phyloP scores from a whole-genome alignment of 257 asterid genomes.

The Gynochthodes officinalis region DNA sequence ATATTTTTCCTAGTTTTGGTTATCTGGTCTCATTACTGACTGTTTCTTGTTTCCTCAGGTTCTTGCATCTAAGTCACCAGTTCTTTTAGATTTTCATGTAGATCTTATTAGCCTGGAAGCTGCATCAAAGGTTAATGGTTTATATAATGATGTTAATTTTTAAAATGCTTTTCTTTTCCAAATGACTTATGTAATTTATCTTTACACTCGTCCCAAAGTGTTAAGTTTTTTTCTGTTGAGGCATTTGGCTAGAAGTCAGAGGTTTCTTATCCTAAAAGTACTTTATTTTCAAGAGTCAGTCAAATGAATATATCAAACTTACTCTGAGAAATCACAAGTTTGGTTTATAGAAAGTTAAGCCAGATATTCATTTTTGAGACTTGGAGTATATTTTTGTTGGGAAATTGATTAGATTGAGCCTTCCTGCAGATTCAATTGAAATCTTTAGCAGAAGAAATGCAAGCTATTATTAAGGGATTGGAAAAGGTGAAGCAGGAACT shows the following conservation, averaged over 20 bases:
- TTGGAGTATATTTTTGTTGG: not conserved
- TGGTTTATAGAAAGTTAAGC: not conserved
- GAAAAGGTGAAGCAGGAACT: slow-evolving; percentile 94
- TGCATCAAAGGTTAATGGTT: slow-evolving; percentile 71
- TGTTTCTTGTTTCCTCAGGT: slow-evolving; percentile 46
- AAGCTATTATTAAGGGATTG: slow-evolving; percentile 92
- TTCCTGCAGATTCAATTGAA: slow-evolving; percentile 84
- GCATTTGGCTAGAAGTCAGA: not conserved
- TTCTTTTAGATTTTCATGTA: slow-evolving; percentile 64
- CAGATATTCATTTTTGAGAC: not conserved
- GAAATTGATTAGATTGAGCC: slow-evolving; percentile 4
- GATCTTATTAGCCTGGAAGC: slow-evolving; percentile 86
- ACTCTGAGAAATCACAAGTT: not conserved
- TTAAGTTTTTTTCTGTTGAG: not conserved
- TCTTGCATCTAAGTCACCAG: slow-evolving; percentile 70
- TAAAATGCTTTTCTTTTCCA: not conserved
- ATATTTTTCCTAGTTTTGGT: slow-evolving; percentile 6
- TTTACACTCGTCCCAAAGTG: not conserved
- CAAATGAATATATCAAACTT: not conserved
- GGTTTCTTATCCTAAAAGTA: not conserved
- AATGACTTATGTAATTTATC: too few relatives aligned
- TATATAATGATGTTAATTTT: slow-evolving; percentile 19
- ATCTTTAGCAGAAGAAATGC: slow-evolving; percentile 99
- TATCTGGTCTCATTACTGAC: slow-evolving; percentile 11
- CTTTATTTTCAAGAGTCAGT: not conserved